These are phyloP conservation scores for Camelina sativa DNA, from an alignment of 345 rosid genomes.

Conservation along the genomic window DNA sequence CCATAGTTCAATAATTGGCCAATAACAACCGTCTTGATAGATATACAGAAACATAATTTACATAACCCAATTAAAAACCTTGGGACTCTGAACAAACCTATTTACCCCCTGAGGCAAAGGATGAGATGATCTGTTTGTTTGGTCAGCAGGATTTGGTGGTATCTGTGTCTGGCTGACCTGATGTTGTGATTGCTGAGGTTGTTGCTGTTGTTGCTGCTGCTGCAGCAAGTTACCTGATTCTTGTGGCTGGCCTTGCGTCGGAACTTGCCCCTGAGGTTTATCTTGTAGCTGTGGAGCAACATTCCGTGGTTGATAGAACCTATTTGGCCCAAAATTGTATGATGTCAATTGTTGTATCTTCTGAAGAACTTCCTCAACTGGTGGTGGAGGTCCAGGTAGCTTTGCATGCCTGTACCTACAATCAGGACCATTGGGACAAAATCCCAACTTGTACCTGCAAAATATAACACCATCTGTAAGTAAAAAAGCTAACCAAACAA, in stretches of 20 bases:
- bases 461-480: constrained; percentile 13
- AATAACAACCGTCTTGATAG: constrained; percentile 51
- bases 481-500: neutral
- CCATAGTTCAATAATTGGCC: constrained; percentile 35
- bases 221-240: constrained; percentile 52
- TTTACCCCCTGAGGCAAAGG: constrained; percentile 98
- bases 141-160: constrained; percentile 72
- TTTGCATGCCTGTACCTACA: constrained; percentile 96
- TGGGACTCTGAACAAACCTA: constrained; percentile 98
- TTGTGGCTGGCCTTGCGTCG: constrained; percentile 63
- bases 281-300: constrained; percentile 65
- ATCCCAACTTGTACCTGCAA: constrained; percentile 93
- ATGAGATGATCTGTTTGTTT: constrained; percentile 62
- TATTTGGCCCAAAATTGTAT: constrained; percentile 65
- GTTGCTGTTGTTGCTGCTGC: constrained; percentile 67
- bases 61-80: constrained; percentile 70
- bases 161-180: constrained; percentile 68
- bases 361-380: constrained; percentile 94
- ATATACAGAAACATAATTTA: constrained; percentile 56
- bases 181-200: constrained; percentile 69
- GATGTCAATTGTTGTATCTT: constrained; percentile 90
- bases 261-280: constrained; percentile 64
- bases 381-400: constrained; percentile 93
- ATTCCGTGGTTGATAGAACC: constrained; percentile 73
- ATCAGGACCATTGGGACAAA: constrained; percentile 98